Conservation (phyloP, 108 stramenopile genomes). For the Nitzschia inconspicua region DNA sequence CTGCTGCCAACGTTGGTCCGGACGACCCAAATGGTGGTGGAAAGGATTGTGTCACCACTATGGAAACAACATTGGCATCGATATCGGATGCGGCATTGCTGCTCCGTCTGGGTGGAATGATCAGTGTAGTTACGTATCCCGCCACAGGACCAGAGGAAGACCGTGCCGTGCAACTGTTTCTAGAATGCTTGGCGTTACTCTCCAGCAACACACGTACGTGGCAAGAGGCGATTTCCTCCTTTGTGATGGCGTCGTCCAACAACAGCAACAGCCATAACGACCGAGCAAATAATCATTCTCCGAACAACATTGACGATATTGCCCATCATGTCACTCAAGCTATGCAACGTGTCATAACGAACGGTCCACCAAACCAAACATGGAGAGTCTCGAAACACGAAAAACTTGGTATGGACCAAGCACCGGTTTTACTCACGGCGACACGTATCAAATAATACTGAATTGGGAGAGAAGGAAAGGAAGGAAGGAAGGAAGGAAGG, state of each 20-base stretch:
- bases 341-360: constrained; percentile 23
- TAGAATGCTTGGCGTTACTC: constrained; percentile 70
- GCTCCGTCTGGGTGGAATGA: constrained; percentile 69
- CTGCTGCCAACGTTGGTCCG: constrained; percentile 26
- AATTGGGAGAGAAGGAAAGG: too few species aligned
- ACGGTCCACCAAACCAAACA: constrained; percentile 41
- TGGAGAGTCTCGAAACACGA: constrained; percentile 67
- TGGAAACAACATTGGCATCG: constrained; percentile 56
- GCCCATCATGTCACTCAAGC: background rate
- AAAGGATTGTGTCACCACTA: constrained; percentile 53
- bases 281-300: background rate
- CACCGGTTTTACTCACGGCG: constrained; percentile 66
- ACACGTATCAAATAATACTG: constrained; percentile 62
- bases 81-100: constrained; percentile 62
- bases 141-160: constrained; percentile 57
- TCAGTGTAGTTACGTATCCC: constrained; percentile 79
- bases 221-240: constrained; percentile 25
- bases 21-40: constrained; percentile 5
- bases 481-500: too few species aligned
- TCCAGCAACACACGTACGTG: constrained; percentile 61
- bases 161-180: constrained; percentile 55
- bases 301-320: background rate
- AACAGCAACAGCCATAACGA: background rate
- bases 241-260: background rate
- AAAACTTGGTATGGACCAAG: constrained; percentile 57